Conservation (phyloP, 2,329 filamentous ascomycete species). For the Dendrostoma leiphaemia region DNA sequence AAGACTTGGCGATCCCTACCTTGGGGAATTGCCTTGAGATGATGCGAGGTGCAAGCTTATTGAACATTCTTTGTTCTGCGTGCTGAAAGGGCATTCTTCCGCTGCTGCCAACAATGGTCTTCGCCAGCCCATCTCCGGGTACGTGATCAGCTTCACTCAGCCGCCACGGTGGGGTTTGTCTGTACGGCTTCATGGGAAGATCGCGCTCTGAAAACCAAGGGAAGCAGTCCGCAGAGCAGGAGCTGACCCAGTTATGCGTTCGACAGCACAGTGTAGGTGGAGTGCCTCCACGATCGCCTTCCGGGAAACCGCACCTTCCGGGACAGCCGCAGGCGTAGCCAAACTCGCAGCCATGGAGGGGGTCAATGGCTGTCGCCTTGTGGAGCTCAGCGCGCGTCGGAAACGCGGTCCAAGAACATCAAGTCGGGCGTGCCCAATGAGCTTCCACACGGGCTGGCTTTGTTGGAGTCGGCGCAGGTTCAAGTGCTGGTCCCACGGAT, state of each 20-base stretch:
- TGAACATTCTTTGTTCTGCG: not conserved
- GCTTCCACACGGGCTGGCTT: conserved; percentile 46
- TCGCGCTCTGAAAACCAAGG: too few relatives aligned
- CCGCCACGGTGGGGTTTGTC: too few relatives aligned
- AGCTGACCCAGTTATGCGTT: too few relatives aligned
- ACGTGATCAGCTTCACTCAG: too few relatives aligned
- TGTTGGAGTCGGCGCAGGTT: conserved; percentile 49
- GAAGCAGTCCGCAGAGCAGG: too few relatives aligned
- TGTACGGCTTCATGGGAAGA: too few relatives aligned
- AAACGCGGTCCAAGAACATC: conserved; percentile 6
- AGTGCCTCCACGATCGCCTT: too few relatives aligned
- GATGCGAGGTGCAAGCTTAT: not conserved
- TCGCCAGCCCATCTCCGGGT: too few relatives aligned
- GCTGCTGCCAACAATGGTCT: too few relatives aligned
- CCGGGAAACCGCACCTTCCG: too few relatives aligned
- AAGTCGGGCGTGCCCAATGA: conserved; percentile 25
- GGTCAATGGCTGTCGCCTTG: conserved; percentile 12
- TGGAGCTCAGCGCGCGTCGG: conserved; percentile 7
- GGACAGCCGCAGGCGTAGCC: conserved; percentile 12
- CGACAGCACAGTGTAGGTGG: too few relatives aligned
- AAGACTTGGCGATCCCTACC: not conserved
- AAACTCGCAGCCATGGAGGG: conserved; percentile 10
- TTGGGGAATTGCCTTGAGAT: not conserved
- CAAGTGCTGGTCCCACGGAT: conserved; percentile 45
- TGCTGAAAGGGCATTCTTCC: too few relatives aligned